These are phyloP conservation scores for Tricholoma sp. DNA, from an alignment of 768 basidiomycete species.

Conservation along the genomic window DNA sequence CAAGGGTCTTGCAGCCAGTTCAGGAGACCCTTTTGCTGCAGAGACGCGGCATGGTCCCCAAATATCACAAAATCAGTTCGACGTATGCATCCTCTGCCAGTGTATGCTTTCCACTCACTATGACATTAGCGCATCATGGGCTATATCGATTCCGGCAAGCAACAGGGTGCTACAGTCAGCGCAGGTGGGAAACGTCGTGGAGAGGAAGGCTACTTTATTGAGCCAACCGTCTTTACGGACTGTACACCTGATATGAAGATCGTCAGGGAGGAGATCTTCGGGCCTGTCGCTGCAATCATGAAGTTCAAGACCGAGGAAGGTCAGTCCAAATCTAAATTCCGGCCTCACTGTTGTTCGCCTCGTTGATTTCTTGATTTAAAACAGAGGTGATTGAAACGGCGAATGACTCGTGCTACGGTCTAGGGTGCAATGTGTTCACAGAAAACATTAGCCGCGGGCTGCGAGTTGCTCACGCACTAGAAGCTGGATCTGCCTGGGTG, in stretches of 20 bases:
- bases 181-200: conserved; percentile 55
- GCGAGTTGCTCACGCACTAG: too few relatives aligned
- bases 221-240: conserved; percentile 67
- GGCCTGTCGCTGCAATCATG: conserved; percentile 66
- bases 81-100: conserved; percentile 36
- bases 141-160: conserved; percentile 67
- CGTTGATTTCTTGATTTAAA: too few relatives aligned
- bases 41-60: conserved; percentile 65
- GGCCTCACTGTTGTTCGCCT: too few relatives aligned
- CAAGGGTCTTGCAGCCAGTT: conserved; percentile 33
- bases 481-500: too few relatives aligned
- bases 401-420: too few relatives aligned
- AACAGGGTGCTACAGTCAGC: conserved; percentile 58
- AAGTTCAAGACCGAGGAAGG: conserved; percentile 58
- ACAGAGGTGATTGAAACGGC: too few relatives aligned
- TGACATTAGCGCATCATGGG: conserved; percentile 53
- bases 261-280: conserved; percentile 66
- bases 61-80: conserved; percentile 61
- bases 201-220: conserved; percentile 62
- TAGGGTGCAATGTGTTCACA: too few relatives aligned
- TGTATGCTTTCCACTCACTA: not conserved
- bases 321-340: conserved; percentile 13
- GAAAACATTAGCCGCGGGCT: too few relatives aligned
- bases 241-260: conserved; percentile 62
- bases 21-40: conserved; percentile 62